Base-by-base conservation (phyloP, 2,329 filamentous ascomycete genomes). In the Monilinia vaccinii-corymbosi region DNA sequence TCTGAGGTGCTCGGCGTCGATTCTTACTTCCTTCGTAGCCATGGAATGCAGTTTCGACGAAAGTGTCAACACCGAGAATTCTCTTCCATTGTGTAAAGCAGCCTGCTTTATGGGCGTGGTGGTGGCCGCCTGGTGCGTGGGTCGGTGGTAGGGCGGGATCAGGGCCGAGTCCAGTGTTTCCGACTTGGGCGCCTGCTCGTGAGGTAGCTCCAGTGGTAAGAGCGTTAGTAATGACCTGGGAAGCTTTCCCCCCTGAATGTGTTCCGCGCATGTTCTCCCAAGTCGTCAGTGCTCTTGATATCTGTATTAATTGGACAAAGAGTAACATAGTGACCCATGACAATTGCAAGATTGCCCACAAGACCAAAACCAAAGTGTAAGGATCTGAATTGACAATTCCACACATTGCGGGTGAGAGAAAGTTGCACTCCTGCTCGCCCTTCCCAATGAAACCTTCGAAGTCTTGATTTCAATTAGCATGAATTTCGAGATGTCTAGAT, bases 261-360 rank as follows among this genome's bases (percentile, higher is more conserved):
- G 91, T 81, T 55, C 90, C 88, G 64, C 87, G 86, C 92, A 99
- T 97, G 73, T 92, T 96, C 75, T 99, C 94, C 74, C 89, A 97
- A 0, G 94, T 99, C 1, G 94, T 99, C 78, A 96, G 87, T 60
- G 92, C 95, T 63, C 91, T 86, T 0, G 91, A 88, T 56, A 99
- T 87, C 72, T 99, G 94, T 55, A 97, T 81, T 56, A 97, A 85
- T 72, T 99, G 95, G 6, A 97, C 95, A 65, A 91, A 88, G 62
- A 97, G 81, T 38, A 99, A 85, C 92, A 99, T 97, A n/a, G 88
- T 86, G 3, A 97, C 90, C 94, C 94, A 99, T 23, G 90, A 87
- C 36, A 97, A 81, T 73, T 99, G 95, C 47, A 97, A 77, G 2
- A 82, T 81, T 8, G 82, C 82, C 94, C 94, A 99, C 32, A 89